Conservation (phyloP, 2,329 filamentous ascomycete species). For the Aspergillus aculeatus region DNA sequence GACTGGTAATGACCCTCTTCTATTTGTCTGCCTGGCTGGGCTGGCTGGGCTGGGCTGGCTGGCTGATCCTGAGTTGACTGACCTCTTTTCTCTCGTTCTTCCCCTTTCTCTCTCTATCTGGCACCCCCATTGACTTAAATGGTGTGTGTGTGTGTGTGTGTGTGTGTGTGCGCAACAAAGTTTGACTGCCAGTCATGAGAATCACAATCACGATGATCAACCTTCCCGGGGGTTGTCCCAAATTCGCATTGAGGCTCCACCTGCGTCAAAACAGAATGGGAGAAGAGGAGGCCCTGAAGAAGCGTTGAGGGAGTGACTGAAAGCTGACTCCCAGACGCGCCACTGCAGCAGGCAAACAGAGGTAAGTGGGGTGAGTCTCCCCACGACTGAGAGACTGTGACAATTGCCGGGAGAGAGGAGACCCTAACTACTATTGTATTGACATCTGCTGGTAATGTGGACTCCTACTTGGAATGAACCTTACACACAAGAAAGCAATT, state of each 20-base stretch:
- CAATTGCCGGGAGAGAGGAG: no score
- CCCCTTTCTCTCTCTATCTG: background rate
- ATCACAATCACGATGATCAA: background rate
- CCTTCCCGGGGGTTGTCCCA: background rate
- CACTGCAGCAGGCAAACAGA: constrained; percentile 8
- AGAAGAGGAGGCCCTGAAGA: constrained; percentile 5
- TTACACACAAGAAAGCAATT: background rate
- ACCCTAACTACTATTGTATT: background rate
- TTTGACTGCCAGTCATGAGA: background rate
- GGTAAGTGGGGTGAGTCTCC: constrained; percentile 2
- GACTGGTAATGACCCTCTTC: background rate
- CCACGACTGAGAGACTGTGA: background rate
- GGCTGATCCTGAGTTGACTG: background rate
- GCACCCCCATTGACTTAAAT: background rate
- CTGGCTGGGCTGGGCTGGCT: background rate
- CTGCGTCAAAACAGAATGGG: background rate
- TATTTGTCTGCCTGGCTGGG: background rate
- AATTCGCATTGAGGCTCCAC: background rate
- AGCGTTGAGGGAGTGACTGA: background rate
- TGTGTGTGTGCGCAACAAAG: background rate
- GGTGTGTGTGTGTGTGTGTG: background rate
- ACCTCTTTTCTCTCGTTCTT: background rate
- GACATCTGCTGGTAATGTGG: background rate
- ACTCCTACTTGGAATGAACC: no score
- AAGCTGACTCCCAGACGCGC: constrained; percentile 9